Evolutionary conservation across 345 rosid genomes (phyloP).

Genomic region (Eucalyptus marginata): DNA sequence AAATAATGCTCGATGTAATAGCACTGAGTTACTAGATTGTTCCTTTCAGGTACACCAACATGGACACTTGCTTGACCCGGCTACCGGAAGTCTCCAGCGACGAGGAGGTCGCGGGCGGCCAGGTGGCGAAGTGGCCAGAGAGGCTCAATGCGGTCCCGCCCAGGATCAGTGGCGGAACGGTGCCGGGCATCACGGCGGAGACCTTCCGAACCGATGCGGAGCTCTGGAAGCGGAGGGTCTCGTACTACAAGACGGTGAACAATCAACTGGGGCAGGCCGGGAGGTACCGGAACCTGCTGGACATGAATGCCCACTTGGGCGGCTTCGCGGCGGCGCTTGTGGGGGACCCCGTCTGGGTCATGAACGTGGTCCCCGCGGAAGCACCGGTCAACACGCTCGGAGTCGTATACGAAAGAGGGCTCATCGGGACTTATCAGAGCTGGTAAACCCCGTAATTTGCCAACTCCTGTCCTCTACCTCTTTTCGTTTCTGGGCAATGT

Average conservation of each 20-base stretch:
- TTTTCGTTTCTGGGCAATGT: background rate
- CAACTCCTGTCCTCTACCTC: background rate
- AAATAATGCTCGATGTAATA: background rate
- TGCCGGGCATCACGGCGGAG: conserved; percentile 23
- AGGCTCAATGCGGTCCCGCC: conserved; percentile 29
- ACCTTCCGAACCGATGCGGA: conserved; percentile 6
- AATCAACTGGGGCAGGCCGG: conserved; percentile 20
- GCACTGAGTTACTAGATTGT: background rate
- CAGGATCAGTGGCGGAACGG: conserved; percentile 25
- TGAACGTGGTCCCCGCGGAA: conserved; percentile 36
- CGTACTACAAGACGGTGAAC: conserved; percentile 27
- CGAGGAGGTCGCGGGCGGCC: conserved; percentile 22
- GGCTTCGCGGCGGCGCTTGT: conserved; percentile 35
- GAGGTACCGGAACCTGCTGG: conserved; percentile 34
- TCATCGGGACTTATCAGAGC: conserved; percentile 35
- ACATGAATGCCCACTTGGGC: conserved; percentile 38
- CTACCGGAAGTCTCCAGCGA: conserved; percentile 13
- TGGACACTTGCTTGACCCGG: conserved; percentile 30
- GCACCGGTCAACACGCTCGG: conserved; percentile 29
- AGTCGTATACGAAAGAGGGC: conserved; percentile 32
- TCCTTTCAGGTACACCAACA: conserved; percentile 26
- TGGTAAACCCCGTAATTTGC: conserved; percentile 9
- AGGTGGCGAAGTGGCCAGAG: conserved; percentile 22
- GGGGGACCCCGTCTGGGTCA: conserved; percentile 29
- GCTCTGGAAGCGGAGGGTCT: conserved; percentile 26